A percentile compares a stretch with the other conserved stretches of the same genome.
Evolutionary conservation across 805 yeast genomes (phyloP).

Genomic region (Candida corydali): DNA sequence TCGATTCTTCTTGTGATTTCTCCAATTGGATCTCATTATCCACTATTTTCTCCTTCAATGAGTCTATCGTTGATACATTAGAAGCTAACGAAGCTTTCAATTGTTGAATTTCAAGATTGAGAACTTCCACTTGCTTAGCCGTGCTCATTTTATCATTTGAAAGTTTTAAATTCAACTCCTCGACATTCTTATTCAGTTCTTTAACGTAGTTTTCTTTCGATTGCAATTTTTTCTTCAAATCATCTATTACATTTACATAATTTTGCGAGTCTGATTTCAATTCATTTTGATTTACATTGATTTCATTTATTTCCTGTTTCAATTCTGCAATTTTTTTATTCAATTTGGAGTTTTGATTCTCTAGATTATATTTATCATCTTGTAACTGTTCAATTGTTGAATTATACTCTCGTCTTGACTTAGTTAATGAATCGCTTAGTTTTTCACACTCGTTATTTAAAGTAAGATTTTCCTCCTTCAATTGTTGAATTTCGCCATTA

Average conservation of each 20-base stretch:
- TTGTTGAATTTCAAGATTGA: conserved; percentile 23
- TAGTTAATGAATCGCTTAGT: conserved; percentile 36
- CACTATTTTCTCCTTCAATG: conserved; percentile 5
- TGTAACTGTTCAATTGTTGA: conserved; percentile 29
- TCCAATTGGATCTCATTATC: conserved; percentile 16
- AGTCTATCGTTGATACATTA: conserved; percentile 9
- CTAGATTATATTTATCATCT: conserved; percentile 38
- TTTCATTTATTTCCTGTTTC: conserved; percentile 37
- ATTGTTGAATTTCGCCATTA: neutral
- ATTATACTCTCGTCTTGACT: conserved; percentile 34
- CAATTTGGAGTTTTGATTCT: conserved; percentile 34
- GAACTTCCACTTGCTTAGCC: conserved; percentile 17
- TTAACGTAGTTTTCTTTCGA: conserved; percentile 20
- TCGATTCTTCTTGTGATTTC: conserved; percentile 21
- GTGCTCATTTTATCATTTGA: neutral
- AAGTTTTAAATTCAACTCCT: conserved; percentile 8
- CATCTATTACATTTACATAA: conserved; percentile 37
- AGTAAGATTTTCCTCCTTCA: conserved; percentile 27
- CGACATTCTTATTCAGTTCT: conserved; percentile 7
- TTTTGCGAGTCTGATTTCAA: conserved; percentile 38
- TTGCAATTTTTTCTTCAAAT: conserved; percentile 39
- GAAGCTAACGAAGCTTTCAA: conserved; percentile 19
- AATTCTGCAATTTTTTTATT: conserved; percentile 38
- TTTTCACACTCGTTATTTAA: conserved; percentile 55
- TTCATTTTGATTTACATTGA: conserved; percentile 36